Percentiles rank a stretch among this genome's conserved stretches.
Evolutionary conservation across 805 yeast species (phyloP).

Genomic region (Schizosaccharomyces cryophilus): DNA sequence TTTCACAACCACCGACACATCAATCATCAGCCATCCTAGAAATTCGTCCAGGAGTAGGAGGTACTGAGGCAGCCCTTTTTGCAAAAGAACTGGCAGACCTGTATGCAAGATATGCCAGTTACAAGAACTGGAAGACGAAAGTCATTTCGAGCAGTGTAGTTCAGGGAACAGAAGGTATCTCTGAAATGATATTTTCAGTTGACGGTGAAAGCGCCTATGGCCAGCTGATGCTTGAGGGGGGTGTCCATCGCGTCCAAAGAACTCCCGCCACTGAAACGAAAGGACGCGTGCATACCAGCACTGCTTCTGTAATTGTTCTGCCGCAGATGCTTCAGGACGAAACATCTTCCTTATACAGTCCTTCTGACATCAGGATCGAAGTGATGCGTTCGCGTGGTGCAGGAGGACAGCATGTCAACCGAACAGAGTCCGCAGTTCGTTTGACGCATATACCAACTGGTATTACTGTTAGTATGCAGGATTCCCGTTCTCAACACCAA

Average conservation of each 20-base stretch:
- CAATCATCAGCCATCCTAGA: conserved; percentile 63
- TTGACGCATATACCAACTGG: conserved; percentile 83
- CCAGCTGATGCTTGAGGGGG: conserved; percentile 58
- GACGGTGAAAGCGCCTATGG: conserved; percentile 60
- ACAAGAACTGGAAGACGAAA: conserved; percentile 40
- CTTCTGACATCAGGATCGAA: conserved; percentile 76
- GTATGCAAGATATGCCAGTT: conserved; percentile 51
- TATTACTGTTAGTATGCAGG: conserved; percentile 70
- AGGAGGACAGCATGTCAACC: conserved; percentile 95
- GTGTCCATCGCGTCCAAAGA: conserved; percentile 88
- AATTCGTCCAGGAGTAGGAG: conserved; percentile 88
- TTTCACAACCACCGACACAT: conserved; percentile 56
- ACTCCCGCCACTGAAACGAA: conserved; percentile 82
- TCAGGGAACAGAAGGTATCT: conserved; percentile 25
- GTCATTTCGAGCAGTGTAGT: conserved; percentile 31
- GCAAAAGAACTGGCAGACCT: conserved; percentile 55
- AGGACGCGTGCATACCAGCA: conserved; percentile 86
- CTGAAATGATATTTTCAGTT: conserved; percentile 52
- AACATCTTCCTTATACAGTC: conserved; percentile 31
- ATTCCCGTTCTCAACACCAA: conserved; percentile 80
- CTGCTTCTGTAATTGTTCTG: conserved; percentile 81
- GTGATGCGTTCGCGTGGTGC: conserved; percentile 95
- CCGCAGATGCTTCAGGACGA: conserved; percentile 42
- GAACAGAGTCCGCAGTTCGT: conserved; percentile 91
- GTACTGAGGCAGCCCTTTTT: conserved; percentile 75